Evolutionary conservation across 1,284 basidiomycete species (phyloP).

Genomic region (Ganoderma multipileum): DNA sequence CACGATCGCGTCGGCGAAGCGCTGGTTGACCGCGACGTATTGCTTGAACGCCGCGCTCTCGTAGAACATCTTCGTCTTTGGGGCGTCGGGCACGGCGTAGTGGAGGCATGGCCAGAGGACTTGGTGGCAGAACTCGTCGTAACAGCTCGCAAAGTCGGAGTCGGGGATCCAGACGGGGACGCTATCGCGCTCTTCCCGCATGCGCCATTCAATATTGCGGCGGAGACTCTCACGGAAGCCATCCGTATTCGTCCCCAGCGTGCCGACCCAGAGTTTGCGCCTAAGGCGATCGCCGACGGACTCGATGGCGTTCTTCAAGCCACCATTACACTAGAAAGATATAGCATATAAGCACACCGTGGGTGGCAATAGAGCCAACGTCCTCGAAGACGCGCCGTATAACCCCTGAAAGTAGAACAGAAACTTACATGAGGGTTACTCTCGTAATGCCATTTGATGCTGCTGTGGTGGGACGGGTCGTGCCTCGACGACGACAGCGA

Average conservation of each 20-base stretch:
- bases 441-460: slow-evolving; percentile 61
- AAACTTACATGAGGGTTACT: slow-evolving; percentile 60
- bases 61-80: slow-evolving; percentile 83
- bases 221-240: slow-evolving; percentile 62
- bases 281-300: slow-evolving; percentile 62
- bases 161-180: slow-evolving; percentile 86
- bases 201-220: slow-evolving; percentile 63
- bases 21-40: slow-evolving; percentile 84
- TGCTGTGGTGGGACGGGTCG: slow-evolving; percentile 32
- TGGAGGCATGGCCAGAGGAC: slow-evolving; percentile 91
- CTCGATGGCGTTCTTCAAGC: slow-evolving; percentile 79
- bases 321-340: slow-evolving; percentile 66
- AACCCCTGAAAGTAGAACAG: neutral
- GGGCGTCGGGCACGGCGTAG: slow-evolving; percentile 86
- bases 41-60: slow-evolving; percentile 81
- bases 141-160: slow-evolving; percentile 76
- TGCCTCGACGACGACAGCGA: slow-evolving; percentile 61
- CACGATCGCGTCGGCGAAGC: slow-evolving; percentile 82
- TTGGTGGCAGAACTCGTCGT: slow-evolving; percentile 91
- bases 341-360: neutral
- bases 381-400: neutral
- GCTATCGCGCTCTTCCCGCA: slow-evolving; percentile 63
- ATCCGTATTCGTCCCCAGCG: slow-evolving; percentile 74
- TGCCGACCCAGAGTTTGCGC: slow-evolving; percentile 81
- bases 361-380: too few species aligned